Base-by-base conservation (phyloP, 2,329 filamentous ascomycete species). In the Zymoseptoria brevis region DNA sequence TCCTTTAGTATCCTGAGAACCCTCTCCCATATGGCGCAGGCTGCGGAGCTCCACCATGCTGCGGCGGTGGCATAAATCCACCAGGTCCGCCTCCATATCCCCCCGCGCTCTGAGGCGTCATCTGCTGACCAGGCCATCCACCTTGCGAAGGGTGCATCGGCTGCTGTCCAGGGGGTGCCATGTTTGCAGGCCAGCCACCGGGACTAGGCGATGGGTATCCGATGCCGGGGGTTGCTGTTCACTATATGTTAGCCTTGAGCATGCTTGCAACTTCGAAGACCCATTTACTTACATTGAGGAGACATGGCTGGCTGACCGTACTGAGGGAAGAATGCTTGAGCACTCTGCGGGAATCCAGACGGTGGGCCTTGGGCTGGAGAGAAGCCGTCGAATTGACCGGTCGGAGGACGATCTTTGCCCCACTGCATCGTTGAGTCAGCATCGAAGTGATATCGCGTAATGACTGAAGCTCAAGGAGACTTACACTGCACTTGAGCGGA, bases 401-500 rank as follows among this genome's bases (percentile, higher is more conserved):
- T 91, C 26, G 94, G 90, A 56, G 92, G 91, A 78, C 96, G 96
- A 77, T 99, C 94, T 79, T 99, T 99, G 74, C 94, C 94, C 94
- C 94, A 99, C 93, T 97, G 72, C 48, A 68, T 66, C 62, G 54
- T 66, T 6, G 16, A 66, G 61, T 70, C 77, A 59, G 66, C 60
- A 62, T 65, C 57, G 35, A 62, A 54, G 66, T n/a, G 35, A 66
- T 61, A 69, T 78, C 58, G 66, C 60, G 61, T 64, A 57, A 26
- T 57, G 61, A n/a, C 3, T 1, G 11, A 24, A 29, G 52, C 26
- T 1, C 19, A 21, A 29, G 30, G 54, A 19, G 54, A 87, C 93
- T 79, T 88, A 97, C 93, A 76, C 93, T 97, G 83, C 94, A 99
- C 83, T 99, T 99, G 68, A 99, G 78, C 56, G 94, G 94, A 66